A percentile compares a stretch with the other conserved stretches of the same genome.
Conservation (phyloP, 2,329 filamentous ascomycete species). For the Teratosphaeriaceae sp. region DNA sequence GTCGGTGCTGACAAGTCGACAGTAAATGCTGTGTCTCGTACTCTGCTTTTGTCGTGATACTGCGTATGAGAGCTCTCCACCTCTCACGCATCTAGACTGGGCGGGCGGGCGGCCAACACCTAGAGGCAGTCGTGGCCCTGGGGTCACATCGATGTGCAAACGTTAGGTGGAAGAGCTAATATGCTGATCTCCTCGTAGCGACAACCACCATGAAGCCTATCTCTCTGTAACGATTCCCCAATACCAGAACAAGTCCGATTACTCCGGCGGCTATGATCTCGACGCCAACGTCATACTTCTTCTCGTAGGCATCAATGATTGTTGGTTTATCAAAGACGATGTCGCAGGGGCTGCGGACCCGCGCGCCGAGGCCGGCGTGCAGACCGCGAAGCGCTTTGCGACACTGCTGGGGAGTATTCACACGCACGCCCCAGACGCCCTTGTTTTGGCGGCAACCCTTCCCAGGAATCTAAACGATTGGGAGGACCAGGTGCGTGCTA, state of each 20-base stretch:
- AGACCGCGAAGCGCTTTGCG: neutral
- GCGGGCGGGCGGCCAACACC: too few relatives aligned
- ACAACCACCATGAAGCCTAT: constrained; percentile 9
- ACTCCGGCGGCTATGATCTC: constrained; percentile 3
- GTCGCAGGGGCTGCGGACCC: neutral
- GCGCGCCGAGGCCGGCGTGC: neutral
- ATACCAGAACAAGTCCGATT: constrained; percentile 1
- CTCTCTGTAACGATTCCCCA: constrained; percentile 1
- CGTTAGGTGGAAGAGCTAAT: too few relatives aligned
- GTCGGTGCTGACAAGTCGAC: too few relatives aligned
- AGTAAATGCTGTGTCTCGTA: too few relatives aligned
- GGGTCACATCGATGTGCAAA: too few relatives aligned
- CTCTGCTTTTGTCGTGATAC: too few relatives aligned
- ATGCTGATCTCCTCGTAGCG: too few relatives aligned
- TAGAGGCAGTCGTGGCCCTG: too few relatives aligned
- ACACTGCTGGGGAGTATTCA: constrained; percentile 1
- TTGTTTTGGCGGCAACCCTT: constrained; percentile 1
- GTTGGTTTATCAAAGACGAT: neutral
- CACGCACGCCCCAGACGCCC: neutral
- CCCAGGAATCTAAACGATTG: neutral
- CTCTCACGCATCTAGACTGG: too few relatives aligned
- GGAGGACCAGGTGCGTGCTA: neutral
- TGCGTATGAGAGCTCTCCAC: too few relatives aligned
- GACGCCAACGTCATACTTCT: constrained; percentile 4
- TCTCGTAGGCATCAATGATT: constrained; percentile 6